These are phyloP conservation scores for Malassezia cuniculi DNA, from an alignment of 1,284 basidiomycete species.

Conservation along the genomic window DNA sequence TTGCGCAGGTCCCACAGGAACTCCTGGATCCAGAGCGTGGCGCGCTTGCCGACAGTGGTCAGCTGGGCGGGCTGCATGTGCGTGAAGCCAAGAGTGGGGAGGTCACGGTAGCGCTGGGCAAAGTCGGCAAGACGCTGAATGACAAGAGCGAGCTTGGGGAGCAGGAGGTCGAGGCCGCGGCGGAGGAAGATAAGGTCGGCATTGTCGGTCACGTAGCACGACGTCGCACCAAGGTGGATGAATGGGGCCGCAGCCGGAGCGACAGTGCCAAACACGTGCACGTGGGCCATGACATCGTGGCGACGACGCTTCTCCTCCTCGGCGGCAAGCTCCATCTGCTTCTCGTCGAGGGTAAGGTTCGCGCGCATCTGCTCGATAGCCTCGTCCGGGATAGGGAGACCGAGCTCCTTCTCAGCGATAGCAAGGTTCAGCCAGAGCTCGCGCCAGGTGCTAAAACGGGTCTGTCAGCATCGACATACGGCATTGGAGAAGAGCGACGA, in stretches of 20 bases:
- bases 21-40: slow-evolving; percentile 86
- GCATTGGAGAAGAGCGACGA: slow-evolving; percentile 82
- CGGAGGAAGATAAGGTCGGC: slow-evolving; percentile 91
- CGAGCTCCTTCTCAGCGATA: slow-evolving; percentile 88
- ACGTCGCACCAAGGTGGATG: slow-evolving; percentile 93
- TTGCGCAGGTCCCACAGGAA: slow-evolving; percentile 93
- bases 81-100: slow-evolving; percentile 70
- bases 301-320: slow-evolving; percentile 89
- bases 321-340: slow-evolving; percentile 83
- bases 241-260: slow-evolving; percentile 92
- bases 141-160: slow-evolving; percentile 73
- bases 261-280: slow-evolving; percentile 86
- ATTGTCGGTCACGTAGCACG: slow-evolving; percentile 88
- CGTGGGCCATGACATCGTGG: slow-evolving; percentile 99
- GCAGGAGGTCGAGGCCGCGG: slow-evolving; percentile 67
- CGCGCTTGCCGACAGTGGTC: slow-evolving; percentile 98
- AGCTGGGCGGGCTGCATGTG: slow-evolving; percentile 98
- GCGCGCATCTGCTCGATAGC: slow-evolving; percentile 87
- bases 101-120: slow-evolving; percentile 50
- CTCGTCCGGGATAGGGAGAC: slow-evolving; percentile 73
- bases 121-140: slow-evolving; percentile 77
- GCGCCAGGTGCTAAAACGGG: slow-evolving; percentile 92
- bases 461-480: slow-evolving; percentile 55
- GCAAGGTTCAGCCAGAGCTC: slow-evolving; percentile 92
- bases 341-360: slow-evolving; percentile 69